These are phyloP conservation scores for Fusarium subglutinans DNA, from an alignment of 2,329 filamentous ascomycete species.

Conservation along the genomic window DNA sequence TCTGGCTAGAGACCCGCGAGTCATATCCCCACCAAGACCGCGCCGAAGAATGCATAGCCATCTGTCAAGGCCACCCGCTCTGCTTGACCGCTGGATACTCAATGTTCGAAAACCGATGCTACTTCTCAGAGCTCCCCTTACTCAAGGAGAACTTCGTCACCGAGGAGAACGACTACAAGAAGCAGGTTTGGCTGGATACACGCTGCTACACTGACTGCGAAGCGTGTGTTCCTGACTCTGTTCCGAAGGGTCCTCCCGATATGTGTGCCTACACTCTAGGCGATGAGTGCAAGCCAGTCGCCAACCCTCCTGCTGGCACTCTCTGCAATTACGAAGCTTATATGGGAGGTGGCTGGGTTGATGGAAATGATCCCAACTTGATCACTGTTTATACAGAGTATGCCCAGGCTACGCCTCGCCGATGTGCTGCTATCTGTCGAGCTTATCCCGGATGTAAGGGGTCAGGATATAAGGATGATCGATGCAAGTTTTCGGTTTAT, in stretches of 20 bases:
- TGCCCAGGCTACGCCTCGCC: not conserved
- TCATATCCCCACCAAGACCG: slow-evolving; percentile 1
- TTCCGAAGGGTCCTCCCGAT: not conserved
- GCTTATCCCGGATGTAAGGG: not conserved
- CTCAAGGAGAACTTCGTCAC: not conserved
- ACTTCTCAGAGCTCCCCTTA: not conserved
- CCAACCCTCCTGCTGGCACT: not conserved
- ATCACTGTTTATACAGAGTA: not conserved
- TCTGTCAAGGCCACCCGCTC: not conserved
- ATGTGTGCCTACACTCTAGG: not conserved
- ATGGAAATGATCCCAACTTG: not conserved
- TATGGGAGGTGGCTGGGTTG: not conserved
- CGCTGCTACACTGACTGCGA: not conserved
- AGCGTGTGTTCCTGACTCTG: not conserved
- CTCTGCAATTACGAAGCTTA: not conserved
- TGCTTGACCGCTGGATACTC: not conserved
- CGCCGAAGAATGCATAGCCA: not conserved
- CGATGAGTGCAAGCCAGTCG: not conserved
- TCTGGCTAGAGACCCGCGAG: not conserved
- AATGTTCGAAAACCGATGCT: not conserved
- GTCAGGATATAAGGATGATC: slow-evolving; percentile 5
- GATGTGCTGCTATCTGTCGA: slow-evolving; percentile 10
- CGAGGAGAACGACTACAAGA: not conserved
- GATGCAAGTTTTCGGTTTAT: not conserved
- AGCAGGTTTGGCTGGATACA: not conserved